phyloP scores from a whole-genome alignment of 139 green algal species.

The Chlamydomonas incerta region DNA sequence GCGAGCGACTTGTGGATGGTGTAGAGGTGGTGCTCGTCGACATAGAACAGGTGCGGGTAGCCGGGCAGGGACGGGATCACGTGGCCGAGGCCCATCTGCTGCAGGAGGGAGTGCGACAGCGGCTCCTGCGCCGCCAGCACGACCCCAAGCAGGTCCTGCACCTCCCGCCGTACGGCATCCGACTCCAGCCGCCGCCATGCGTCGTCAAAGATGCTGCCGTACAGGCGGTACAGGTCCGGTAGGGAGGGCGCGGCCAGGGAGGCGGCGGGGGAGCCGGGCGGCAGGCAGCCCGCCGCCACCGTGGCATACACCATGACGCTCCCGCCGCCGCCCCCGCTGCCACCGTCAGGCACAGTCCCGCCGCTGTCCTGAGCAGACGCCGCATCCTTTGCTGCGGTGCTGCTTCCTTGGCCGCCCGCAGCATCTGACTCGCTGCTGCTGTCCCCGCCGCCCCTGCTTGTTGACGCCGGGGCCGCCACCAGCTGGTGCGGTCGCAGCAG shows the following conservation, averaged over 20 bases:
- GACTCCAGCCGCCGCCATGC: not conserved
- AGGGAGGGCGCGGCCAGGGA: not conserved
- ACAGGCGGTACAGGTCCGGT: not conserved
- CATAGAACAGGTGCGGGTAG: not conserved
- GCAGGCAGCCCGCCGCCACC: not conserved
- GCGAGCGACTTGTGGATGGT: conserved; percentile 1
- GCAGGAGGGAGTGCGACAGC: not conserved
- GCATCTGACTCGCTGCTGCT: too few species aligned
- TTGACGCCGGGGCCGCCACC: too few species aligned
- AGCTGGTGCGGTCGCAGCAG: not conserved
- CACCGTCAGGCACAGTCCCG: too few species aligned
- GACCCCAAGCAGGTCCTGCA: not conserved
- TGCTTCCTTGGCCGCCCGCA: too few species aligned
- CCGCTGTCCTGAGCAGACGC: too few species aligned
- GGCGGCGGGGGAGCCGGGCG: not conserved
- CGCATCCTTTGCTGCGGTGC: too few species aligned
- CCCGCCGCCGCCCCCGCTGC: not conserved
- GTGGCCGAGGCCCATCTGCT: conserved; percentile 2
- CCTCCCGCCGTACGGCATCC: not conserved
- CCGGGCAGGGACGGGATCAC: not conserved
- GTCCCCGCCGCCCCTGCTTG: not conserved
- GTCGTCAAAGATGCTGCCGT: not conserved
- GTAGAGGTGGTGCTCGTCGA: not conserved
- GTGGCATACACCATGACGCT: not conserved
- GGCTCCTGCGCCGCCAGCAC: not conserved